These are phyloP conservation scores for Picea abies DNA, from an alignment of 83 land plant species.

Conservation along the genomic window DNA sequence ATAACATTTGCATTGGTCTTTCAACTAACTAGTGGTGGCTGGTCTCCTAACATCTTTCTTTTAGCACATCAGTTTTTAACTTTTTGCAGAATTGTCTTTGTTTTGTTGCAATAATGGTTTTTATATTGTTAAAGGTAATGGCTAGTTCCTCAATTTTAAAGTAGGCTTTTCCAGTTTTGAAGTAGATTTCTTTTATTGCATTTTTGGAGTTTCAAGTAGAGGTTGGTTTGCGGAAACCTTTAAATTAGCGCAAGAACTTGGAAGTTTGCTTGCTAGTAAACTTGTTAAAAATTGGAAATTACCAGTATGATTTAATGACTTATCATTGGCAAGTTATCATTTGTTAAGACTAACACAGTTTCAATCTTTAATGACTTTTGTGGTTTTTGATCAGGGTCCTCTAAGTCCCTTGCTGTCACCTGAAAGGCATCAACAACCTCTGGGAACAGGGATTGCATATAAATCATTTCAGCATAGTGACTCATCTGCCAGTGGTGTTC, in stretches of 20 bases:
- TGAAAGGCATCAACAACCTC: conserved; percentile 28
- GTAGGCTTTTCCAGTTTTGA: too few species aligned
- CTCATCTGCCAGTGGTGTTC: conserved; percentile 1
- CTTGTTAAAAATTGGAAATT: background rate
- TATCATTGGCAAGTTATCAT: background rate
- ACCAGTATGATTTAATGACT: background rate
- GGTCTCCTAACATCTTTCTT: background rate
- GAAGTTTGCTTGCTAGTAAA: background rate
- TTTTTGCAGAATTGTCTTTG: conserved; percentile 8
- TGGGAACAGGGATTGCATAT: background rate
- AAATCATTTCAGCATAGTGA: conserved; percentile 7
- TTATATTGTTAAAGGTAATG: background rate
- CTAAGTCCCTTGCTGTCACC: conserved; percentile 24
- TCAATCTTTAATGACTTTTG: background rate
- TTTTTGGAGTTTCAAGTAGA: background rate
- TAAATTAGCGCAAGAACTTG: background rate
- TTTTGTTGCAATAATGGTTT: background rate
- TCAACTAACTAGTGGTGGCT: background rate
- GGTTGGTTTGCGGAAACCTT: background rate
- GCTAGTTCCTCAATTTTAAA: background rate
- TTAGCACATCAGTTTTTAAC: background rate
- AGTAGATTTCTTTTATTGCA: too few species aligned
- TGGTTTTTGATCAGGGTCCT: conserved; percentile 26
- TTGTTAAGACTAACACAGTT: background rate
- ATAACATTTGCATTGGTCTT: background rate